These are phyloP conservation scores for Neocallimastix lanati DNA, from an alignment of 192 early-diverging fungal genomes.

Conservation along the genomic window DNA sequence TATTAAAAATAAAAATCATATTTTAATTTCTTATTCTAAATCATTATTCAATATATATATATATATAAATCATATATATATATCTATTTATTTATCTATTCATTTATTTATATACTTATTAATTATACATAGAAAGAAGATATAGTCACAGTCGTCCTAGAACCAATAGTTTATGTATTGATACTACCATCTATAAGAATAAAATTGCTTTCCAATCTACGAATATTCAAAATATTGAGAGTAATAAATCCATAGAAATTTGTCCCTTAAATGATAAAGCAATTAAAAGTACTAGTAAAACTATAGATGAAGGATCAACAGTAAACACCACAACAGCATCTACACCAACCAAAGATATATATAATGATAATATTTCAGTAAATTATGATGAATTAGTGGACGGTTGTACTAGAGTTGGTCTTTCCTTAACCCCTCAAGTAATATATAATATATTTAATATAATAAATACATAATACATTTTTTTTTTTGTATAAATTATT, in stretches of 20 bases:
- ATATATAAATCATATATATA: no score
- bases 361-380: neutral
- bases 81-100: no score
- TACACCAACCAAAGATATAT: neutral
- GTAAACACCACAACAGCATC: no score
- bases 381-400: neutral
- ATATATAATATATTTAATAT: no score
- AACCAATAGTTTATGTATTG: neutral
- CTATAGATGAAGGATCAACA: neutral
- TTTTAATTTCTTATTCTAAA: no score
- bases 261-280: neutral
- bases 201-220: neutral
- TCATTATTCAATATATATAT: no score
- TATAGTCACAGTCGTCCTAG: neutral
- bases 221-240: neutral
- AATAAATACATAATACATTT: no score
- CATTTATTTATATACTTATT: no score
- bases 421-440: neutral
- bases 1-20: no score
- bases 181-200: neutral
- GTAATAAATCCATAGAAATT: neutral
- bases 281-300: neutral
- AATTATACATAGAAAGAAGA: neutral
- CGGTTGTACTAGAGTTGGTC: neutral
- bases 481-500: no score